A percentile compares a stretch with the other conserved stretches of the same genome.
These are phyloP conservation scores for Mycena rebaudengoi DNA, from an alignment of 768 basidiomycete genomes.

Conservation along the genomic window DNA sequence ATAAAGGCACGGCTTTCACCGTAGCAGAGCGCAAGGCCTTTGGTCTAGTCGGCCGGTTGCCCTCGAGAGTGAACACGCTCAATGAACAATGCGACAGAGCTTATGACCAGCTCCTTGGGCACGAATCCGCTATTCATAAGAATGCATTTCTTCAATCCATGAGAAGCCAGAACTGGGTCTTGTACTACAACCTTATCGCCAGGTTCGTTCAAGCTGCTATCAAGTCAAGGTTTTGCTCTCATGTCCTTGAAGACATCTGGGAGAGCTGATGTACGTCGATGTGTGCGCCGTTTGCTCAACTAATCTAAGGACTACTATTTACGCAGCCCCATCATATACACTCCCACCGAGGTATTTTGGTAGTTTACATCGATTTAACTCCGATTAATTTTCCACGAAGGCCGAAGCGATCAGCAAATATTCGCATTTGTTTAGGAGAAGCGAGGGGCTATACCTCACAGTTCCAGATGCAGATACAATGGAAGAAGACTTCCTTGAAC, in stretches of 20 bases:
- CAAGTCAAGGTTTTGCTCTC: neutral
- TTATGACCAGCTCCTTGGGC: slow-evolving; percentile 63
- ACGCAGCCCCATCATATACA: slow-evolving; percentile 73
- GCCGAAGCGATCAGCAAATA: slow-evolving; percentile 86
- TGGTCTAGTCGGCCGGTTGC: slow-evolving; percentile 62
- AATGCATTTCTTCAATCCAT: slow-evolving; percentile 81
- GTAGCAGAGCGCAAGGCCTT: slow-evolving; percentile 72
- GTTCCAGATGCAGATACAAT: slow-evolving; percentile 69
- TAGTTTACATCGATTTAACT: neutral
- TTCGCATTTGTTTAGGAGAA: slow-evolving; percentile 82
- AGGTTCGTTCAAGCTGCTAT: slow-evolving; percentile 16
- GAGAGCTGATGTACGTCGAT: slow-evolving; percentile 56
- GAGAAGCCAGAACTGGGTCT: slow-evolving; percentile 83
- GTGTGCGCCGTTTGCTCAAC: too few species aligned
- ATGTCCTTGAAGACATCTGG: slow-evolving; percentile 49
- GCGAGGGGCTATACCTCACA: slow-evolving; percentile 79
- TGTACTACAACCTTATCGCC: slow-evolving; percentile 76
- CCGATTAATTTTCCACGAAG: too few species aligned
- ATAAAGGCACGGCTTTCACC: slow-evolving; percentile 86
- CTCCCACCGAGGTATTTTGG: slow-evolving; percentile 71
- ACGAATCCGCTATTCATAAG: slow-evolving; percentile 53
- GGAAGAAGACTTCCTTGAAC: slow-evolving; percentile 80
- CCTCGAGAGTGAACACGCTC: slow-evolving; percentile 65
- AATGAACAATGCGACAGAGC: slow-evolving; percentile 82
- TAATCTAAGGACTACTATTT: too few species aligned